These are phyloP conservation scores for Trichoderma asperellum DNA, from an alignment of 2,329 filamentous ascomycete species.

Conservation along the genomic window DNA sequence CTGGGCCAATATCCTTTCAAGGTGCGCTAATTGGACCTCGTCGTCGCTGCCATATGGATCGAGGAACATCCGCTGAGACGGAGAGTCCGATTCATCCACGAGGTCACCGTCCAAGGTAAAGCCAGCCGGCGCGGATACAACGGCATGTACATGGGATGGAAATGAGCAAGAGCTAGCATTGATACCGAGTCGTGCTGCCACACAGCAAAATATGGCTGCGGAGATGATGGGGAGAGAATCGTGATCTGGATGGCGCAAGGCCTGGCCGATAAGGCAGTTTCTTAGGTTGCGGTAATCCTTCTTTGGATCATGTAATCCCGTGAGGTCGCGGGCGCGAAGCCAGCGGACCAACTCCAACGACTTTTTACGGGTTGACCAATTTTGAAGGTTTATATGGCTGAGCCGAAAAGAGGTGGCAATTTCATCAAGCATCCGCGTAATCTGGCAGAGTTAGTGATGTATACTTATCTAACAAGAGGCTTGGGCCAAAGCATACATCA, in stretches of 20 bases:
- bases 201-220: constrained; percentile 79
- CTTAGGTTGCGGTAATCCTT: constrained; percentile 75
- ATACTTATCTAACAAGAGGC: constrained; percentile 17
- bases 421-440: constrained; percentile 65
- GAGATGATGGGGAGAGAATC: constrained; percentile 86
- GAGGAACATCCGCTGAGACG: constrained; percentile 68
- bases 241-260: constrained; percentile 71
- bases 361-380: constrained; percentile 65
- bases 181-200: constrained; percentile 75
- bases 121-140: constrained; percentile 67
- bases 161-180: constrained; percentile 79
- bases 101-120: constrained; percentile 61
- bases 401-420: constrained; percentile 61
- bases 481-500: constrained; percentile 55
- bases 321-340: constrained; percentile 69
- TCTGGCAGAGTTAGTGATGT: constrained; percentile 46
- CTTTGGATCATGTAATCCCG: constrained; percentile 68
- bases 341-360: constrained; percentile 71
- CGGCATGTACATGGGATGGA: constrained; percentile 82
- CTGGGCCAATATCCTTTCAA: constrained; percentile 63
- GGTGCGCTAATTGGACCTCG: constrained; percentile 64
- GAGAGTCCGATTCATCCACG: constrained; percentile 41
- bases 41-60: constrained; percentile 75
- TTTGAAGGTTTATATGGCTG: constrained; percentile 56
- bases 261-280: constrained; percentile 87